Percentiles rank a stretch among this genome's conserved stretches.
phyloP scores from a whole-genome alignment of 176 grass and related monocot species.

The barley (Hordeum vulgare) region DNA sequence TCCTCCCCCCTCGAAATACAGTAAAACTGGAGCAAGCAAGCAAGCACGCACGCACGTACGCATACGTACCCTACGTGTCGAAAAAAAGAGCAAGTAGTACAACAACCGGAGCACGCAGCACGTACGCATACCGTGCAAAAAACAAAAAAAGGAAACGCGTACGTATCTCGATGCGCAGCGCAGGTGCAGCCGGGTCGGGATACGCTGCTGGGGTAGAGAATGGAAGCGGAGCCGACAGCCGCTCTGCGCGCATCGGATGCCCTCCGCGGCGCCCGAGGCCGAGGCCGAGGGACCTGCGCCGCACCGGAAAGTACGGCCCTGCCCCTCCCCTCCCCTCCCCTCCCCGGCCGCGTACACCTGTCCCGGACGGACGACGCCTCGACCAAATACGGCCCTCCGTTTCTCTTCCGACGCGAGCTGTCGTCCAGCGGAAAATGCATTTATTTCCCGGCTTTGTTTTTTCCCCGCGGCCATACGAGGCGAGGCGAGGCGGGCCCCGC shows the following conservation, averaged over 20 bases:
- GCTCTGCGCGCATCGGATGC: slow-evolving; percentile 34
- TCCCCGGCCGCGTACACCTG: background rate
- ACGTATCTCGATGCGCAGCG: background rate
- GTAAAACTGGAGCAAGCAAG: too few species aligned
- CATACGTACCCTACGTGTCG: too few species aligned
- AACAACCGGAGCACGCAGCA: too few species aligned
- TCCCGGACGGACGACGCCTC: too few species aligned
- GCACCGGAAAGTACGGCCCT: background rate
- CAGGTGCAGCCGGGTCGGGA: background rate
- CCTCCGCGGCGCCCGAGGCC: slow-evolving; percentile 1
- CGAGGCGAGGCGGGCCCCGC: too few species aligned
- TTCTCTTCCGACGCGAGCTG: background rate
- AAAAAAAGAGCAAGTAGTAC: too few species aligned
- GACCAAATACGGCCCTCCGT: background rate
- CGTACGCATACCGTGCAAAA: too few species aligned
- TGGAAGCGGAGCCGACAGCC: slow-evolving; percentile 32
- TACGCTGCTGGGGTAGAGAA: background rate
- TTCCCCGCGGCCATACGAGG: background rate
- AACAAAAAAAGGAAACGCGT: background rate
- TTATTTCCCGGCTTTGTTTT: background rate
- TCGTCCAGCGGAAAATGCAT: background rate
- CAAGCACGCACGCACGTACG: too few species aligned
- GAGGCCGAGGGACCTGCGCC: background rate
- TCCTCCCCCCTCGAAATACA: too few species aligned
- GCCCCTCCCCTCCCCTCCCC: background rate